phyloP scores from a whole-genome alignment of 1,284 basidiomycete genomes.

The Cutaneotrichosporon sp. region DNA sequence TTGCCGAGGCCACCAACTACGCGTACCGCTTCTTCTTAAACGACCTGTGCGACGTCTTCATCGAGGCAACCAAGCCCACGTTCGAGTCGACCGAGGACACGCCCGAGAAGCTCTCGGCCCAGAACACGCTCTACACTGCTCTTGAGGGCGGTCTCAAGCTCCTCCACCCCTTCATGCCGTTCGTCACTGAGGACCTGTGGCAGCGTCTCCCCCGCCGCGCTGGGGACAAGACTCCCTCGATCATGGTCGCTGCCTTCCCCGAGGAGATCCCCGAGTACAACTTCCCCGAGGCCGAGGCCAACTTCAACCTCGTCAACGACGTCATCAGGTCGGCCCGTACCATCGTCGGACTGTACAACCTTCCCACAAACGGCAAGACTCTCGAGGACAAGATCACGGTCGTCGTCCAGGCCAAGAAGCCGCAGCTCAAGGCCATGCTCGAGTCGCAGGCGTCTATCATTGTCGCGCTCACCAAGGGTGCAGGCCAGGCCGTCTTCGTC shows the following conservation, averaged over 20 bases:
- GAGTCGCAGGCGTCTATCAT: constrained; percentile 73
- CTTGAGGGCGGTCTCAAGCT: constrained; percentile 86
- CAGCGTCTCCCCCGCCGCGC: constrained; percentile 85
- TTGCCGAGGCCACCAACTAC: constrained; percentile 82
- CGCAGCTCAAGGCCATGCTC: constrained; percentile 67
- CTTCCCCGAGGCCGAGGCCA: constrained; percentile 72
- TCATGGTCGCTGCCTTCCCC: constrained; percentile 87
- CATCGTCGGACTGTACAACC: constrained; percentile 83
- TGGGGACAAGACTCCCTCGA: constrained; percentile 76
- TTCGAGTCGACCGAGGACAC: constrained; percentile 71
- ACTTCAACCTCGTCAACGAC: constrained; percentile 84
- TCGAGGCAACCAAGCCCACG: constrained; percentile 98
- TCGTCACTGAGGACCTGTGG: constrained; percentile 98
- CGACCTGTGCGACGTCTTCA: constrained; percentile 98
- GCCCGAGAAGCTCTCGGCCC: constrained; percentile 72
- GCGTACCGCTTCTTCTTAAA: constrained; percentile 97
- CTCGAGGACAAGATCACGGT: constrained; percentile 59
- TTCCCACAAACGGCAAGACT: constrained; percentile 70
- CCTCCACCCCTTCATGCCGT: constrained; percentile 98
- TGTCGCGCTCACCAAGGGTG: constrained; percentile 81
- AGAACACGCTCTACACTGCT: constrained; percentile 94
- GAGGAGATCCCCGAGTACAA: constrained; percentile 60
- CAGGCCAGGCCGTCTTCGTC: constrained; percentile 68
- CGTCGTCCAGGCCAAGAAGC: constrained; percentile 70
- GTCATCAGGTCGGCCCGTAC: constrained; percentile 78